phyloP scores from a whole-genome alignment of 2,329 filamentous ascomycete genomes.

The Diaporthe velutina region DNA sequence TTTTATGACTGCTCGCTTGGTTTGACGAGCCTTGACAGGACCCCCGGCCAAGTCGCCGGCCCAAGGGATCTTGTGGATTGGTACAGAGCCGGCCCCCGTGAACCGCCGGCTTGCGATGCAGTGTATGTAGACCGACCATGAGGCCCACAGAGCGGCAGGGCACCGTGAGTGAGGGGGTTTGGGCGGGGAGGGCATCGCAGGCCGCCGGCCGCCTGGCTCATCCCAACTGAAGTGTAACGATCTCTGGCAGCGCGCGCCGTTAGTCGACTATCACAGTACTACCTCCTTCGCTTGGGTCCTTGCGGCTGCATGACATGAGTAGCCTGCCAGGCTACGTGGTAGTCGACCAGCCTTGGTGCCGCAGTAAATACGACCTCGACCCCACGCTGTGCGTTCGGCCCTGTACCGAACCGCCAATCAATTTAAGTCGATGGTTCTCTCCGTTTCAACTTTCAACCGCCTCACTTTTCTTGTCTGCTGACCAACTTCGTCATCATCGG shows the following conservation, averaged over 20 bases:
- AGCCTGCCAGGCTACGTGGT: conserved; percentile 20
- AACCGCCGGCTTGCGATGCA: conserved; percentile 25
- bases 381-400: conserved; percentile 22
- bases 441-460: conserved; percentile 22
- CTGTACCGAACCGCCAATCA: conserved; percentile 30
- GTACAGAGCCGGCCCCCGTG: conserved; percentile 4
- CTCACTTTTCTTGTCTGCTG: conserved; percentile 38
- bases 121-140: not conserved
- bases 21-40: conserved; percentile 9
- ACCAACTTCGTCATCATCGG: conserved; percentile 33
- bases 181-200: not conserved
- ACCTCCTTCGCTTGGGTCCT: conserved; percentile 22
- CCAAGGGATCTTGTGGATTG: conserved; percentile 13
- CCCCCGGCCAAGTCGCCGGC: conserved; percentile 22
- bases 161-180: not conserved
- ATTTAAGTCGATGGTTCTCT: conserved; percentile 1
- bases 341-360: conserved; percentile 15
- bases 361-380: conserved; percentile 23
- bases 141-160: conserved; percentile 6
- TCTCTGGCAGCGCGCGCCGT: not conserved
- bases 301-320: conserved; percentile 28
- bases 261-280: conserved; percentile 4
- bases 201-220: conserved; percentile 26
- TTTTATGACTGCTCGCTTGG: not conserved
- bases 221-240: conserved; percentile 8